phyloP scores from a whole-genome alignment of 148 eudicot genomes.

The Vaccinium darrowii region DNA sequence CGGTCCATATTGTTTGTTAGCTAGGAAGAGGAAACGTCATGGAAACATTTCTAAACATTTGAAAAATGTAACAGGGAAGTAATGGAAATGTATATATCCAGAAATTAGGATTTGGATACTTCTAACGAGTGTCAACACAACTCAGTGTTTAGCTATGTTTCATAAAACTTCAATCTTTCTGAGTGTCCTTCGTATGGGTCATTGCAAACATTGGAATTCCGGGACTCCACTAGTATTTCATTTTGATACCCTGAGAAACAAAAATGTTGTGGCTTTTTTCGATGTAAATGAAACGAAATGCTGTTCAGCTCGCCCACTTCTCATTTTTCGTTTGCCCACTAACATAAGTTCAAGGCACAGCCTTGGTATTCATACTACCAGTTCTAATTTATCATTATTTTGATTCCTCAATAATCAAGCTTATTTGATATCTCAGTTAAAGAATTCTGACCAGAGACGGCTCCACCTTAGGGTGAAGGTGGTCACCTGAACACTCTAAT shows the following conservation, averaged over 20 bases:
- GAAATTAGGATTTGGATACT: background rate
- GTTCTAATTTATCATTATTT: background rate
- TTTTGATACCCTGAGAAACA: background rate
- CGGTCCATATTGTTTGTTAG: background rate
- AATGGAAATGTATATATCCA: background rate
- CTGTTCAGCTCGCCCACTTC: background rate
- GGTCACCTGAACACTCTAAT: too few species aligned
- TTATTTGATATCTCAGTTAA: too few species aligned
- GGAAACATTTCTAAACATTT: background rate
- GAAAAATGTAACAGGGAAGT: background rate
- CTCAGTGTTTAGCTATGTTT: background rate
- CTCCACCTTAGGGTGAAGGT: too few species aligned
- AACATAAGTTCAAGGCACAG: background rate
- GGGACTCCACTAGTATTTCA: background rate
- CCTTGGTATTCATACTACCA: background rate
- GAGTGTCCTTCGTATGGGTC: background rate
- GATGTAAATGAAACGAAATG: background rate
- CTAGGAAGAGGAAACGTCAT: background rate
- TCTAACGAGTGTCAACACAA: background rate
- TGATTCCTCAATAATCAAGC: background rate
- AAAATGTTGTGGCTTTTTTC: background rate
- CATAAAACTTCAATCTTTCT: too few species aligned
- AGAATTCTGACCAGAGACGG: too few species aligned
- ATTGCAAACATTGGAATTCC: too few species aligned
- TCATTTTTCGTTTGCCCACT: too few species aligned